Evolutionary conservation across 768 basidiomycete species (phyloP), one percentile per base, ranked within the genome.

Genomic region (Boletus vermiculosoides): DNA sequence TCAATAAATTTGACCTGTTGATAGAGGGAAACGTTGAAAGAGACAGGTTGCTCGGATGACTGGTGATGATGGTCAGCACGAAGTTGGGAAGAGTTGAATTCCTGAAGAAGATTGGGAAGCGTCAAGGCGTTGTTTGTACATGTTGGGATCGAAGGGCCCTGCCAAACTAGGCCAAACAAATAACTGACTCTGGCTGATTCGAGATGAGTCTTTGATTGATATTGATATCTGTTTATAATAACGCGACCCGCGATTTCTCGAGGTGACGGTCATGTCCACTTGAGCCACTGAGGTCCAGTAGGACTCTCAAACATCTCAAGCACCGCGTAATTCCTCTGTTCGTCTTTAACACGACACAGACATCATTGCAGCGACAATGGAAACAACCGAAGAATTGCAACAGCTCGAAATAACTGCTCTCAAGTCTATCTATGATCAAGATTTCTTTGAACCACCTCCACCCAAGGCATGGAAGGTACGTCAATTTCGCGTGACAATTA

Each of bases 391-490:
- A 76, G 87, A 90, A 77, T 77, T 80, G 68, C 82, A 81, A 69
- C 77, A 78, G 57, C 73, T 76, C 63, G 91, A 94, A 78, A 87
- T 93, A 59, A 87, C 86, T 48, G 88, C 85, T 31, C 78, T 93
- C 59, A 82, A 83, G 69, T 86, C 90, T 58, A 94, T 93, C 58
- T 93, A 88, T 74, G 86, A 79, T 62, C 82, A 87, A 59, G 85
- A 92, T 66, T 92, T 90, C 66, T 78, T 84, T 25, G 82, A 88
- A 64, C 81, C 80, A 53, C 86, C 86, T 22, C 85, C 89, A 16
- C 86, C 87, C 33, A 90, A 83, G 66, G 91, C 83, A 50, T 94
- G 92, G 91, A 92, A 91, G 81, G 90, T 89, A 39, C 12, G 56
- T 52, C 22, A 5, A 16, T 9, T 10, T 33, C 22, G 73, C 70